These are phyloP conservation scores for Penicillium flavigenum DNA, from an alignment of 495 filamentous ascomycete genomes.

Conservation along the genomic window DNA sequence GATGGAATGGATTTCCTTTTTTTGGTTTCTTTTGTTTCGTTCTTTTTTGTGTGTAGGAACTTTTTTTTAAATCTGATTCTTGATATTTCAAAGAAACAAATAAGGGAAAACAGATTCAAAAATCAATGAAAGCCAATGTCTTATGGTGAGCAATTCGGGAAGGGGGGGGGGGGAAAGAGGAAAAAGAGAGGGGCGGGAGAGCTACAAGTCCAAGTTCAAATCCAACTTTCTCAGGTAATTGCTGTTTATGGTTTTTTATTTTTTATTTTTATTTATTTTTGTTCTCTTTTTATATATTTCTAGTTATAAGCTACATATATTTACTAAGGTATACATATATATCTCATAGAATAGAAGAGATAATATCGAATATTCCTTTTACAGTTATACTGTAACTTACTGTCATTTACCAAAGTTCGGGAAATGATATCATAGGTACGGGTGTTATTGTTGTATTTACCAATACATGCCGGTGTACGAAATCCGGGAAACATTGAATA, in stretches of 20 bases:
- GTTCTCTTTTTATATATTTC: background rate
- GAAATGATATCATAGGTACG: slow-evolving; percentile 10
- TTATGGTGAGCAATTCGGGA: slow-evolving; percentile 54
- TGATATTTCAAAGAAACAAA: slow-evolving; percentile 2
- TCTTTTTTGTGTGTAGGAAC: background rate
- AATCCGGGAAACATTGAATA: background rate
- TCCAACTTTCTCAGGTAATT: background rate
- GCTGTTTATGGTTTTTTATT: background rate
- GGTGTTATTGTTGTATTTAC: background rate
- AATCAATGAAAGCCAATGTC: slow-evolving; percentile 59
- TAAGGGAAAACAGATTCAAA: slow-evolving; percentile 28
- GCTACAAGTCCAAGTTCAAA: slow-evolving; percentile 20
- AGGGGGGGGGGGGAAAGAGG: slow-evolving; percentile 12
- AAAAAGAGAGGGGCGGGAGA: slow-evolving; percentile 38
- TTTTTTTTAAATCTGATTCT: background rate
- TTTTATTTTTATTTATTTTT: background rate
- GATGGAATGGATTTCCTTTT: slow-evolving; percentile 3
- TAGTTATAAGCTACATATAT: background rate
- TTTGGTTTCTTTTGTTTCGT: background rate
- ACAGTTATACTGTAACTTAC: background rate
- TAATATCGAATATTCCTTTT: background rate
- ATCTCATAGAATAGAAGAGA: background rate
- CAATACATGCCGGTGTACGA: slow-evolving; percentile 2
- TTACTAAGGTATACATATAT: slow-evolving; percentile 1
- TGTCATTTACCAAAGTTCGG: background rate